Base-by-base conservation (phyloP, 106 monocot species). In the Dactylorhiza incarnata region DNA sequence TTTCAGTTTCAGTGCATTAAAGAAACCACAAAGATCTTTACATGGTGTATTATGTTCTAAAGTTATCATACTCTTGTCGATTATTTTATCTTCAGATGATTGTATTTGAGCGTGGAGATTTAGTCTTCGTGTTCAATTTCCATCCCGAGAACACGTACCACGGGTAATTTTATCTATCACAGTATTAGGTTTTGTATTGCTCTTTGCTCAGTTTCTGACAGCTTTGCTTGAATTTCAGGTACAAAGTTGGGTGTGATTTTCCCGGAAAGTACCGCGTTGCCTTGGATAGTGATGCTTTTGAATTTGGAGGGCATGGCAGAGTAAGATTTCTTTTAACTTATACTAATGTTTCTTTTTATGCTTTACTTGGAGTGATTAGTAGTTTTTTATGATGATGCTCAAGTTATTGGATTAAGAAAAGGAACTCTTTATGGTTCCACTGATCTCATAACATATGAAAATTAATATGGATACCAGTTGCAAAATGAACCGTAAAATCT, bases 61-160 rank as follows among this genome's bases (percentile, higher is more conserved):
- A 68, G 17, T 13, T 68, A 62, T 62, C 9, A 23, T 62, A 10
- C 20, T 62, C 23, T 6, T 62, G 62, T 62, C 0, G 25, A n/a
- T 37, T 5, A 37, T 12, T 53, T 58, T 68, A 16, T 71, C 43
- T 78, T 51, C 83, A 95, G 95, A 88, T 92, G 67, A 90, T 95
- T 82, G 95, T 92, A 71, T 95, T 95, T 72, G 95, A 95, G 71
- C 95, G 92, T 66, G 90, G 95, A 59, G 89, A 92, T 70, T 77
- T 95, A 66, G 90, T 95, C 77, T 92, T 95, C 75, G 90, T 95
- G 46, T 95, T 95, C 86, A 95, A 95, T 80, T 95, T 95, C 83
- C 95, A 95, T 86, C 95, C 92, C 16, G 78, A 85, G 43, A 90
- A 88, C 52, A 90, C 92, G 53, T 95, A 95, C 54, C 79, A 92